phyloP scores from a whole-genome alignment of 2,329 filamentous ascomycete species.

The Mycocentrospora acerina region DNA sequence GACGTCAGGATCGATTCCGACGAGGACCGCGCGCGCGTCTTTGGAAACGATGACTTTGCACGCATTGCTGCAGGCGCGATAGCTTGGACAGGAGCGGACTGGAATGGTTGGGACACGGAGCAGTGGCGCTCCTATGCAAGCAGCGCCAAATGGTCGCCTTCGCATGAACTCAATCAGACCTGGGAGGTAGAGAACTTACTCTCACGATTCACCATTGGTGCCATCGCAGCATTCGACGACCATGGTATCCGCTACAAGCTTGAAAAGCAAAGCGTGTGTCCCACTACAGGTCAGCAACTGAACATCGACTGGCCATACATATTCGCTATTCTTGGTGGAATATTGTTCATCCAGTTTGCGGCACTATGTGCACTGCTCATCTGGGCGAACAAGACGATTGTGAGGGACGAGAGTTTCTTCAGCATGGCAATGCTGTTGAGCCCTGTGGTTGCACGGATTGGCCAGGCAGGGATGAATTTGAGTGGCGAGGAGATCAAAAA shows the following conservation, averaged over 20 bases:
- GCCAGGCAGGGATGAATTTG: constrained; percentile 26
- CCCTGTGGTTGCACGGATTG: constrained; percentile 26
- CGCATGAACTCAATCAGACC: constrained; percentile 5
- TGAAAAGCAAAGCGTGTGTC: constrained; percentile 15
- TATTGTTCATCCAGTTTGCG: constrained; percentile 23
- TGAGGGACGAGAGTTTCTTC: constrained; percentile 30
- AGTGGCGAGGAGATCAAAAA: constrained; percentile 31
- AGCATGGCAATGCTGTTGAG: constrained; percentile 29
- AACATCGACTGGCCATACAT: constrained; percentile 30
- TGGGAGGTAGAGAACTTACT: constrained; percentile 21
- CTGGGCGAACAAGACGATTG: constrained; percentile 30
- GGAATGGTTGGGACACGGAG: constrained; percentile 9
- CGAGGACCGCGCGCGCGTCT: constrained; percentile 21
- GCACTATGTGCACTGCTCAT: constrained; percentile 22
- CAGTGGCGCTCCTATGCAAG: constrained; percentile 25
- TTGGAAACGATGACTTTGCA: constrained; percentile 30
- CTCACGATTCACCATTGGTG: constrained; percentile 25
- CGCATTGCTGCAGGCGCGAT: constrained; percentile 34
- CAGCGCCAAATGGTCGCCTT: constrained; percentile 26
- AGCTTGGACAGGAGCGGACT: constrained; percentile 31
- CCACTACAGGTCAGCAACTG: constrained; percentile 25
- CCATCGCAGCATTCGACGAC: constrained; percentile 32
- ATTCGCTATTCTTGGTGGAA: constrained; percentile 22
- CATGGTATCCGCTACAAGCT: constrained; percentile 24
- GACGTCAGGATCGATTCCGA: constrained; percentile 21